Percentiles rank a stretch among this genome's conserved stretches.
Conservation (phyloP, 257 asterid species). For the Paraleonurus japonicus region DNA sequence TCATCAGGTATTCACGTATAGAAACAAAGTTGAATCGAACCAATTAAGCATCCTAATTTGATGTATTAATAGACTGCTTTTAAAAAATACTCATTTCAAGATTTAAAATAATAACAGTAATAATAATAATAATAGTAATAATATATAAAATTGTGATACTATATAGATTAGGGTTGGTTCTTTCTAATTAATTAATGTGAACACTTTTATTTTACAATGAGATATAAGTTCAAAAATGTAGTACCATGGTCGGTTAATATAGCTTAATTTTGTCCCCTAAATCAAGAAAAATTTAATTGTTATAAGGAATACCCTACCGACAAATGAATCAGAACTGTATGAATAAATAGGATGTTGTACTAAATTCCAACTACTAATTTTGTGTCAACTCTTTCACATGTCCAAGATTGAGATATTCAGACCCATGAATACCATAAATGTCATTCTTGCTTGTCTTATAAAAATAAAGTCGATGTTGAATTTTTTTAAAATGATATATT, state of each 20-base stretch:
- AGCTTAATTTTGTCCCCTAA: background rate
- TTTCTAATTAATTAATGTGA: background rate
- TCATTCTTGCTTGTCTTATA: background rate
- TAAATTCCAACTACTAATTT: background rate
- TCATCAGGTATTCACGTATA: no score
- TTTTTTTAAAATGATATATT: background rate
- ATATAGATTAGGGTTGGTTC: no score
- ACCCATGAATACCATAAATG: conserved; percentile 10
- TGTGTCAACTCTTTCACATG: background rate
- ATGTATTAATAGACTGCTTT: no score
- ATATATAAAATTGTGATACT: no score
- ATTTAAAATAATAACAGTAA: no score
- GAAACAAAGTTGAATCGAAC: no score
- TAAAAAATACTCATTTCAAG: no score
- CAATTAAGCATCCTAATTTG: no score
- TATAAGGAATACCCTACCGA: conserved; percentile 17
- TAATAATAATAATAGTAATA: no score
- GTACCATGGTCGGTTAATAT: background rate
- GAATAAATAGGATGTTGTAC: conserved; percentile 2
- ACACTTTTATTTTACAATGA: background rate
- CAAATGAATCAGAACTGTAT: background rate
- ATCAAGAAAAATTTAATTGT: background rate
- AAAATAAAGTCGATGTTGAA: background rate
- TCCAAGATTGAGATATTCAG: background rate
- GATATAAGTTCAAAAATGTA: background rate